These are phyloP conservation scores for Hypoxylon sp. DNA, from an alignment of 2,329 filamentous ascomycete species.

Conservation along the genomic window DNA sequence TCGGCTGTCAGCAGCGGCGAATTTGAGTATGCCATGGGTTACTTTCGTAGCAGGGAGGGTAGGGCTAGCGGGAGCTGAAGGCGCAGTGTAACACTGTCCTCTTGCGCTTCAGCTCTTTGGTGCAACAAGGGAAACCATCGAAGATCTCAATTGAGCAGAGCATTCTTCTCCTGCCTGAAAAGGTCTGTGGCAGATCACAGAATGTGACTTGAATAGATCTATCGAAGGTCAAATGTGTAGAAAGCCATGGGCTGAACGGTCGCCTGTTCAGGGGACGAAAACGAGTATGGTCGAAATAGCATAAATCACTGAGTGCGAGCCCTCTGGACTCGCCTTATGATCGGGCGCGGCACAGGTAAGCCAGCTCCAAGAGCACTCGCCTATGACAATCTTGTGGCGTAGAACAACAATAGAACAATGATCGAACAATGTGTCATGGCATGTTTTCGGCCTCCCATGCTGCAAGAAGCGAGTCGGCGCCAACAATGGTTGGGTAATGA, in stretches of 20 bases:
- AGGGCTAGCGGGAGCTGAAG: conserved; percentile 41
- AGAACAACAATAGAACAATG: neutral
- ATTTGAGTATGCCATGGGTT: conserved; percentile 15
- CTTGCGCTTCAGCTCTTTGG: conserved; percentile 27
- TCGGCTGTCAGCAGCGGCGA: conserved; percentile 27
- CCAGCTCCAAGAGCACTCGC: neutral
- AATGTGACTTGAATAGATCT: neutral
- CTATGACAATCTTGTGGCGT: conserved; percentile 15
- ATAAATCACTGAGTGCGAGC: conserved; percentile 13
- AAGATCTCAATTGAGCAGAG: neutral
- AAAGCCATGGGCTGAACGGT: neutral
- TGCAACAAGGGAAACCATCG: conserved; percentile 15
- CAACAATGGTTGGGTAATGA: conserved; percentile 7
- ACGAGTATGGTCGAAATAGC: neutral
- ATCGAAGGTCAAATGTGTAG: neutral
- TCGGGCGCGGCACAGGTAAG: neutral
- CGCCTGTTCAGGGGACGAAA: conserved; percentile 4
- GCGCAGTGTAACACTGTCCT: conserved; percentile 33
- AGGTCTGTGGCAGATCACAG: neutral
- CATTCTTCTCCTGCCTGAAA: neutral
- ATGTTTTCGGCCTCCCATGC: conserved; percentile 8
- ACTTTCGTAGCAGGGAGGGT: conserved; percentile 2
- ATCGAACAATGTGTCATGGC: conserved; percentile 9
- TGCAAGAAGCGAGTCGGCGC: conserved; percentile 17
- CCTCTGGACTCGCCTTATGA: neutral